Evolutionary conservation across 2,329 filamentous ascomycete genomes (phyloP), one percentile per base, ranked within the genome.

Genomic region (Rhynchosporium agropyri): DNA sequence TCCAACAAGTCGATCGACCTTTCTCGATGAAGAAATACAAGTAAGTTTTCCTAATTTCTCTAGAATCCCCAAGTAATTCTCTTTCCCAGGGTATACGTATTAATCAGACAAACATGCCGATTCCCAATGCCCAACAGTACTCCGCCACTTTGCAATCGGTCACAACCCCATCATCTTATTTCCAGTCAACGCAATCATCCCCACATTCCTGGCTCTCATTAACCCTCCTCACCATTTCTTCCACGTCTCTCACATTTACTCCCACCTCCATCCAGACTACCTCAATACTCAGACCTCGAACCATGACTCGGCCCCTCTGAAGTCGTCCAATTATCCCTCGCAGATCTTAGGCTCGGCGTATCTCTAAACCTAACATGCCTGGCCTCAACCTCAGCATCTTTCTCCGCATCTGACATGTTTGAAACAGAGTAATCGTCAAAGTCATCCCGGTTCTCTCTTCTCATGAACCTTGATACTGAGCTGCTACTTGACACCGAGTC

Each of bases 331-430:
- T 38, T 5, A 4, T 59, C 46, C 15, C 29, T 20, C 26, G 42
- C 33, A 7, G 61, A 63, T 20, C 49, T 46, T 31, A 60, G 13
- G 5, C 55, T 60, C 13, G 63, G 55, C 4, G 63, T 65, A 20
- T 62, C 45, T 43, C 62, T 53, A 38, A 66, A 66, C 1, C 43
- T 62, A 13, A 66, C 65, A 42, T 67, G 62, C 57, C 58, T 57
- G 4, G 54, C 56, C 31, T 61, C 62, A 29, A 13, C 31, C 48
- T 63, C 62, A 40, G 56, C 53, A 45, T 53, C 36, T 28, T 38
- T 63, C 40, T 65, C 63, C 40, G 43, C 6, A 26, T 60, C 60
- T 7, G 55, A 48, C 29, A 60, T 31, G 38, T 61, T 49, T 12
- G 56, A 48, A n/a, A 28, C 26, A 26, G 61, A 60, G 15, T 59